Base-by-base conservation (phyloP, 2,329 filamentous ascomycete species). In the Tolypocladium inflatum region DNA sequence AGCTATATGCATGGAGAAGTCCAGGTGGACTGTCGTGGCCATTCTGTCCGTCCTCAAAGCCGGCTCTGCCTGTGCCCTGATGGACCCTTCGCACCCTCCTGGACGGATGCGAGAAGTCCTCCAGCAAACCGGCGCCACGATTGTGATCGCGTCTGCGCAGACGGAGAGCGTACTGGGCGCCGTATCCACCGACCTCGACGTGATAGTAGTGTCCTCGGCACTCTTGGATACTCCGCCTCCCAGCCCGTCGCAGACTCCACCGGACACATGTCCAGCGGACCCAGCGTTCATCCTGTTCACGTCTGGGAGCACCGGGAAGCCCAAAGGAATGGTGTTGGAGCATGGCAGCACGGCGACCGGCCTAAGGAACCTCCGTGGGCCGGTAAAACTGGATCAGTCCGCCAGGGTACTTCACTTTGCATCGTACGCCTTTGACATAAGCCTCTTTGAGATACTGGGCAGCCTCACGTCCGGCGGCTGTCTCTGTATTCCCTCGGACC, bases 61-160 rank as follows among this genome's bases (percentile, higher is more conserved):
- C 2, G 60, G 58, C 37, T 58, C 42, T 21, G 53, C 54, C 10
- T 59, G 55, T 55, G 62, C 65, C 8, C 59, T 63, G 8, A 57
- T 68, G 26, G 57, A 60, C 23, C 13, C 48, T 21, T 48, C 48
- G 6, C 35, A 56, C 8, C 55, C 58, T 4, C 21, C 15, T 19
- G 53, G 50, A 11, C 57, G 56, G 33, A 41, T 58, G 35, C 33
- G 43, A 13, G 35, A 50, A 4, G 35, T 59, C 2, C 10, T 61
- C 5, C 7, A 42, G 9, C 39, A 57, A 23, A 53, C 53, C 4
- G 45, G 35, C 3, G 37, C 53, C 11, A n/a, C 52, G 2, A 21
- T 37, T 7, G 37, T 58, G 3, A 17, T 58, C 1, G 35, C 57
- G 11, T 58, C 57, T 6, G 35, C 53, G 8, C 37, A 33, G 15